Conservation (phyloP, 306 rosid genomes). For the Albizia julibrissin region DNA sequence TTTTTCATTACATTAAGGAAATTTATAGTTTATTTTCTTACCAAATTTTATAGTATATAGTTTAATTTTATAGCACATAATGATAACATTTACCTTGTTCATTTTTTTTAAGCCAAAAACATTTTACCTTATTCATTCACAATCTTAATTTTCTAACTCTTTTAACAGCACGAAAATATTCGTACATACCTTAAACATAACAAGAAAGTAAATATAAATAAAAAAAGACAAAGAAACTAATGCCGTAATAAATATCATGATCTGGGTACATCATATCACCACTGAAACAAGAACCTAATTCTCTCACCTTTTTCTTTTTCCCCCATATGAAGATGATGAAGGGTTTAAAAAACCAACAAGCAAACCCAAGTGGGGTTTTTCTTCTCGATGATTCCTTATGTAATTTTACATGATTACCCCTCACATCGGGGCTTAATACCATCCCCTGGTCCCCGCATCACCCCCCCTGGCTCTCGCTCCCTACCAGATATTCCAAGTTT, state of each 20-base stretch:
- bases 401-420: constrained; percentile 26
- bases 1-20: too few species aligned
- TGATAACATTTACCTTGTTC: too few species aligned
- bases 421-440: constrained; percentile 26
- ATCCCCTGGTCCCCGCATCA: constrained; percentile 22
- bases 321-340: background rate
- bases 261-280: constrained; percentile 16
- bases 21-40: too few species aligned
- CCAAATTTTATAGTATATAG: too few species aligned
- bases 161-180: too few species aligned
- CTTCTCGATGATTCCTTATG: constrained; percentile 36
- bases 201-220: too few species aligned
- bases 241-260: background rate
- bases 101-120: too few species aligned
- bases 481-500: background rate
- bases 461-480: constrained; percentile 11
- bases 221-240: background rate
- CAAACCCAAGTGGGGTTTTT: constrained; percentile 37
- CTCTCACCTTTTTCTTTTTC: constrained; percentile 33
- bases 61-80: too few species aligned
- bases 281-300: constrained; percentile 50
- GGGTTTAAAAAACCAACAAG: background rate
- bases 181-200: too few species aligned
- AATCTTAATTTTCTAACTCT: too few species aligned
- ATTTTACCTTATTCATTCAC: too few species aligned